These are phyloP conservation scores for Aspergillus mulundensis DNA, from an alignment of 495 filamentous ascomycete genomes.

Conservation along the genomic window DNA sequence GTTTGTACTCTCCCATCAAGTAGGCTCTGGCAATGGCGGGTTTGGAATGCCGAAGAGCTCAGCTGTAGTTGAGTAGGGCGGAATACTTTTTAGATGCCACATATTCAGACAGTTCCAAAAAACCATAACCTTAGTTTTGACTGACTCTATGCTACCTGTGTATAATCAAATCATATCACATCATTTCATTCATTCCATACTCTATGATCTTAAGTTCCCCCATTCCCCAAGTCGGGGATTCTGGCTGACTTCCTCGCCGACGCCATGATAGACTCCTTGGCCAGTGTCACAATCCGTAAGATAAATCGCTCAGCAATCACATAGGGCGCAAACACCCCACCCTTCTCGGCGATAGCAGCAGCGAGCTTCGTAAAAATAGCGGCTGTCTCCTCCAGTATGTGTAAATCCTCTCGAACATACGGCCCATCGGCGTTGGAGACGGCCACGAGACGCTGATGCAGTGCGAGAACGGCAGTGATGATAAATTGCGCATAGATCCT, in stretches of 20 bases:
- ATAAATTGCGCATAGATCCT: background rate
- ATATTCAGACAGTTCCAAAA: no score
- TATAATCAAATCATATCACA: no score
- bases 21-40: no score
- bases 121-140: no score
- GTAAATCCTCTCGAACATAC: conserved; percentile 8
- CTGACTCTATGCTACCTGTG: no score
- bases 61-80: no score
- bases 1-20: no score
- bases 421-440: conserved; percentile 12
- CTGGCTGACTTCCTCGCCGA: background rate
- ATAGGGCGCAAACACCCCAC: background rate
- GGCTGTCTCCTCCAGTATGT: background rate
- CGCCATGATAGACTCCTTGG: background rate
- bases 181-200: no score
- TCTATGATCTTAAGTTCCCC: no score
- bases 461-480: background rate
- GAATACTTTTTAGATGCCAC: no score
- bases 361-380: background rate
- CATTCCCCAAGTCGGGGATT: no score
- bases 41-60: no score
- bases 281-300: background rate
- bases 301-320: background rate
- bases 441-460: background rate
- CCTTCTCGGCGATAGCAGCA: background rate